These are phyloP conservation scores for Crepidotus variabilis DNA, from an alignment of 768 basidiomycete genomes.

Conservation along the genomic window DNA sequence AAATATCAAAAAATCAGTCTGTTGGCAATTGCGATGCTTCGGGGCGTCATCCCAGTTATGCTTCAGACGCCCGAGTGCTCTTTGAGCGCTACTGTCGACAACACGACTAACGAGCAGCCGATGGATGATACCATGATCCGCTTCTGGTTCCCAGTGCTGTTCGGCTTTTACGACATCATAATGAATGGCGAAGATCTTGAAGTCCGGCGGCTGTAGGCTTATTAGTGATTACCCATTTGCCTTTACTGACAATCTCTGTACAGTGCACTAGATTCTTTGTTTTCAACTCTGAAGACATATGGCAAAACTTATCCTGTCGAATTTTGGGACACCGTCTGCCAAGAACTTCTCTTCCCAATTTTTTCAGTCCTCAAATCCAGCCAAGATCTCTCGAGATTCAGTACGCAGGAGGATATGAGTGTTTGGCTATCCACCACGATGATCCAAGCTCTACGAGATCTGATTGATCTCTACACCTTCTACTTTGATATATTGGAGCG, in stretches of 20 bases:
- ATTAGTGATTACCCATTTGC: not conserved
- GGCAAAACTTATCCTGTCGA: slow-evolving; percentile 82
- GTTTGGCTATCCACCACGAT: slow-evolving; percentile 99
- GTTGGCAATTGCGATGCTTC: slow-evolving; percentile 94
- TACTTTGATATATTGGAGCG: slow-evolving; percentile 90
- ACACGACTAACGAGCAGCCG: slow-evolving; percentile 25
- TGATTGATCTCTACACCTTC: slow-evolving; percentile 93
- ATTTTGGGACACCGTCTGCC: slow-evolving; percentile 98
- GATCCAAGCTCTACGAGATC: slow-evolving; percentile 94
- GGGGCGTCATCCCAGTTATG: slow-evolving; percentile 91
- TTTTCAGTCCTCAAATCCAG: slow-evolving; percentile 94
- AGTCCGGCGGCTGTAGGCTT: slow-evolving; percentile 86
- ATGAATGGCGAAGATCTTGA: slow-evolving; percentile 99
- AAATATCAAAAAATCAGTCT: slow-evolving; percentile 99
- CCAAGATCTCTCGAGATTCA: slow-evolving; percentile 89
- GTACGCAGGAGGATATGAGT: slow-evolving; percentile 97
- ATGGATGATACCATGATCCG: slow-evolving; percentile 88
- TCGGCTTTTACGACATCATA: slow-evolving; percentile 99
- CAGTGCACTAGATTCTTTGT: slow-evolving; percentile 95
- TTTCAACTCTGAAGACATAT: slow-evolving; percentile 88
- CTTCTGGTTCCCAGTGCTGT: slow-evolving; percentile 95
- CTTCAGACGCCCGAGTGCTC: slow-evolving; percentile 70
- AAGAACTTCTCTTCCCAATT: slow-evolving; percentile 96
- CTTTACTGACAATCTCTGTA: slow-evolving; percentile 8
- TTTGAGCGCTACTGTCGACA: slow-evolving; percentile 20